Evolutionary conservation across 768 basidiomycete species (phyloP), one percentile per base, ranked within the genome.

Genomic region (Stropharia rugosoannulata): DNA sequence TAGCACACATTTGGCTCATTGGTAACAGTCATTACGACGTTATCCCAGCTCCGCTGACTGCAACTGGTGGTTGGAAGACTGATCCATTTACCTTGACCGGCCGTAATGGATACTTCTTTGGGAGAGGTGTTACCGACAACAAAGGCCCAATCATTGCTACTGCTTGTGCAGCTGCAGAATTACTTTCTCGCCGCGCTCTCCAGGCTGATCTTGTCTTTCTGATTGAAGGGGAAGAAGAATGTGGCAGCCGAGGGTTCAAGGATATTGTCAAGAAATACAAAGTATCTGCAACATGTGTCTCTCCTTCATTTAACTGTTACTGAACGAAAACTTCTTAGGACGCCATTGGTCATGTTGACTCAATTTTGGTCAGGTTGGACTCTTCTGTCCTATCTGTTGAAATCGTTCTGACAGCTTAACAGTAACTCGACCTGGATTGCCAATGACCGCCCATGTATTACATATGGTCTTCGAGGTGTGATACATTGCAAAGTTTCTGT

Each of bases 341-440:
- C 62, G 72, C 79, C 41, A 95, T 98, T 63, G 95, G 96, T 1
- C 72, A 84, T 38, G 84, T 98, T 43, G 93, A 98, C 72, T 89
- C 89, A 1, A 93, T 98, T 54, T 74, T 98, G 15, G 87, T 94
- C 57, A 93, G 90, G 90, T 90, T 54, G 38, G 68, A 32, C 29
- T 32, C 29, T 32, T 32, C 29, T 32, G 29, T 32, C 9, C 9
- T 6, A 32, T 32, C 1, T 32, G 2, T 32, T 7, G 9, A 7
- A 6, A 10, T 10, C 29, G 2, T 32, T 7, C 29, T 10, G 6
- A 32, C 5, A 32, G 15, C 2, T 50, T 16, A 22, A 1, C 50
- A 93, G 91, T 61, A 98, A 99, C 67, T 98, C 95, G 18, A 95
- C 93, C 9, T 99, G 96, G 95, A 93, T 98, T 60, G 89, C 89